A percentile compares a stretch with the other conserved stretches of the same genome.
Conservation (phyloP, 164 flowering plant genomes). For the Cinnamomum chago region DNA sequence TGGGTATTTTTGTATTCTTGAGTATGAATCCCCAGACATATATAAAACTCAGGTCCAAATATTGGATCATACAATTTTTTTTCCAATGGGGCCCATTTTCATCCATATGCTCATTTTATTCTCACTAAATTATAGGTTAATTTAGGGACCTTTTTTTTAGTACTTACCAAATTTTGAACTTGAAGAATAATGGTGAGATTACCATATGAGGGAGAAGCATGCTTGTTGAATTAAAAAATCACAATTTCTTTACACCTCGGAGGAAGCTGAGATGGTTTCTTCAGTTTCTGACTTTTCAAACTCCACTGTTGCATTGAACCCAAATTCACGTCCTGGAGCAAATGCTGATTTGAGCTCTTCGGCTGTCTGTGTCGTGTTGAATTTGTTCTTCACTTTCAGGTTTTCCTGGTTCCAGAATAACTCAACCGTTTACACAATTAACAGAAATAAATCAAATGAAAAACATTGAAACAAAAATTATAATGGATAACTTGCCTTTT, state of each 20-base stretch:
- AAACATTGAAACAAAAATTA: background rate
- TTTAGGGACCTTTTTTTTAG: too few relatives aligned
- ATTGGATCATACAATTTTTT: too few relatives aligned
- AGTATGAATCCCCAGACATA: too few relatives aligned
- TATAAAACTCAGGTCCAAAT: too few relatives aligned
- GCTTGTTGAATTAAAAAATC: background rate
- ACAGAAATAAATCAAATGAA: background rate
- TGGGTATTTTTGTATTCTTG: too few relatives aligned
- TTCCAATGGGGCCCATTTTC: too few relatives aligned
- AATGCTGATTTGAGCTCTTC: slow-evolving; percentile 60
- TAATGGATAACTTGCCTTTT: slow-evolving; percentile 43
- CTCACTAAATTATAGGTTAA: too few relatives aligned
- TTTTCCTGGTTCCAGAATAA: slow-evolving; percentile 43
- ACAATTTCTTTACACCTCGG: slow-evolving; percentile 1
- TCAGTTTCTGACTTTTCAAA: slow-evolving; percentile 38
- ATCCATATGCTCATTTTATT: too few relatives aligned
- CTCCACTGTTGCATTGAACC: slow-evolving; percentile 61
- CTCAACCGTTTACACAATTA: background rate
- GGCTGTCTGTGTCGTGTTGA: slow-evolving; percentile 59
- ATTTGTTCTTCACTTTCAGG: slow-evolving; percentile 53
- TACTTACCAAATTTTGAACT: background rate
- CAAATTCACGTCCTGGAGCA: slow-evolving; percentile 58
- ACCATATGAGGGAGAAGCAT: background rate
- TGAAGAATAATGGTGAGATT: background rate
- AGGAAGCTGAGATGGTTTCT: slow-evolving; percentile 8